Evolutionary conservation across 176 grass and related monocot genomes (phyloP).

Genomic region (Elaeis guineensis): DNA sequence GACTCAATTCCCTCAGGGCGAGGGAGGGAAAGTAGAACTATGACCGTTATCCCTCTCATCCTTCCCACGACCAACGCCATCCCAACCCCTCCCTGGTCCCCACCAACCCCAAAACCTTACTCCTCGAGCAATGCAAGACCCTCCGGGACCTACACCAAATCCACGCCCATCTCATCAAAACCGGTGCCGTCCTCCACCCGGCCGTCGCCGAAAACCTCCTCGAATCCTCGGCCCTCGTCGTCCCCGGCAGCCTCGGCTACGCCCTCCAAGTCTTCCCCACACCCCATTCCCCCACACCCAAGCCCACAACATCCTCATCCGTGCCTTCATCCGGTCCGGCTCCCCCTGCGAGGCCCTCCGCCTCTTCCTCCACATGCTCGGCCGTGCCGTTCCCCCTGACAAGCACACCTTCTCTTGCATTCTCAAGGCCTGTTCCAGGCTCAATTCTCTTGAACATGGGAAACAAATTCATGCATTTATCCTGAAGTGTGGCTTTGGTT

Average conservation of each 20-base stretch:
- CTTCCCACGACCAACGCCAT: not conserved
- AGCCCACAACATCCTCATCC: conserved; percentile 46
- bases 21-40: not conserved
- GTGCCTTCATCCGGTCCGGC: conserved; percentile 28
- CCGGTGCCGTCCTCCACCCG: conserved; percentile 22
- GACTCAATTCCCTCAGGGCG: no score
- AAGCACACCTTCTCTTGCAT: conserved; percentile 23
- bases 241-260: conserved; percentile 30
- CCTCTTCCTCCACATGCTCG: conserved; percentile 63
- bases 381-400: conserved; percentile 1
- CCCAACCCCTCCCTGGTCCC: not conserved
- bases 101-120: not conserved
- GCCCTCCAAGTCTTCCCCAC: conserved; percentile 34
- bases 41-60: conserved; percentile 1
- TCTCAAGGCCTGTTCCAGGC: conserved; percentile 20
- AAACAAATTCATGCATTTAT: conserved; percentile 1
- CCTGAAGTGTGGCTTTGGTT: conserved; percentile 9
- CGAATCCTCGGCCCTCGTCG: conserved; percentile 18
- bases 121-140: not conserved
- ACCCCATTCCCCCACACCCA: conserved; percentile 11
- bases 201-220: conserved; percentile 13
- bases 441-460: not conserved
- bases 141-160: conserved; percentile 29
- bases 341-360: conserved; percentile 27
- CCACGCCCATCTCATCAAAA: conserved; percentile 43